Base-by-base conservation (phyloP, 768 basidiomycete species). In the Daedaleopsis nitida region DNA sequence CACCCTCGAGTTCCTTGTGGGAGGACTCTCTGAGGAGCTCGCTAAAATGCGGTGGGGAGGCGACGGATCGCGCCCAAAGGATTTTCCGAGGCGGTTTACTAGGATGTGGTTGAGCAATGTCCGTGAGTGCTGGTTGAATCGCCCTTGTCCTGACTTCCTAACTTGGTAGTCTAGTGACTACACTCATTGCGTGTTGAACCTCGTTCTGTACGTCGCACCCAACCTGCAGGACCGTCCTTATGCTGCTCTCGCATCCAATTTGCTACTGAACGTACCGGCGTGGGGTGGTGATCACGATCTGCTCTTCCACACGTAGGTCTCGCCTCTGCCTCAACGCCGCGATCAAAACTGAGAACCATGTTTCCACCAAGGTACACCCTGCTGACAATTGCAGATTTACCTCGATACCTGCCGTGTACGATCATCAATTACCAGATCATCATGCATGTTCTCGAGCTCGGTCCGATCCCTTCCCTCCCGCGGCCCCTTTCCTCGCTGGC, bases 11-110 rank as follows among this genome's bases (percentile, higher is more conserved):
- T 61, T 77, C 44, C 51, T 76, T 3, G 58, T 56, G 35, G 74
- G 74, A n/a, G 75, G 74, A 2, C 57, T 76, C 13, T 68, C 69
- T 27, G 62, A 73, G 35, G 72, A 72, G 62, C 61, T 76, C 24
- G 59, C 64, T 1, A 75, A 75, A 74, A 32, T 32, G 27, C 27
- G 27, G 27, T 3, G 27, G 3, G 27, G 27, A 32, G 27, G 4
- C 4, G 27, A 32, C 27, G 7, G 3, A 32, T 32, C 27, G 27
- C 27, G 27, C 27, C 27, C 27, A 7, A 32, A 32, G 27, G 7
- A 32, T 3, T 32, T 32, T 7, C 27, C 27, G 7, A 32, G 27
- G 7, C 3, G 7, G 27, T 32, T 32, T 32, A 7, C 7, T 32
- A 3, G 27, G 27, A 32, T 32, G 27, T 32, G 27, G 27, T 32